phyloP scores from a whole-genome alignment of 2,329 filamentous ascomycete species.

The Zopfia rhizophila region DNA sequence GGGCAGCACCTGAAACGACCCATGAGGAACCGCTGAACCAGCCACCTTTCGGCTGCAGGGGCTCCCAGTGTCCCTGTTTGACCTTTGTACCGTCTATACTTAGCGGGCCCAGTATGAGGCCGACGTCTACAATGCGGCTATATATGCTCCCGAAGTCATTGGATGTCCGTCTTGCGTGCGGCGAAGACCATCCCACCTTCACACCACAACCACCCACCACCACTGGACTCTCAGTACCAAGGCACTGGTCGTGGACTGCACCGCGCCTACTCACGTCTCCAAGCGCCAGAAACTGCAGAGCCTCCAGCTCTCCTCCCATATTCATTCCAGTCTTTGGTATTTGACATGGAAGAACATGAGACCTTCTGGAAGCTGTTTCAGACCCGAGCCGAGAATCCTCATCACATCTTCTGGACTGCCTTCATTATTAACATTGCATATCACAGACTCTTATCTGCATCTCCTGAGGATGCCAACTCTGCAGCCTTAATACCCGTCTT shows the following conservation, averaged over 20 bases:
- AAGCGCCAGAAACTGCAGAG: constrained; percentile 11
- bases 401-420: constrained; percentile 4
- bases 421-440: constrained; percentile 18
- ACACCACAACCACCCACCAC: constrained; percentile 17
- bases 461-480: constrained; percentile 19
- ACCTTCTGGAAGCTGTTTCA: constrained; percentile 41
- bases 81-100: constrained; percentile 48
- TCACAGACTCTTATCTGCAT: constrained; percentile 19
- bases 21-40: constrained; percentile 26
- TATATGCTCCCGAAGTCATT: constrained; percentile 37
- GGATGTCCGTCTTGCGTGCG: constrained; percentile 24
- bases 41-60: constrained; percentile 36
- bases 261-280: constrained; percentile 11
- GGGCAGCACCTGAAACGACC: constrained; percentile 44
- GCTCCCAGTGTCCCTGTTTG: constrained; percentile 36
- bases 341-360: constrained; percentile 20
- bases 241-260: constrained; percentile 1
- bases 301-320: constrained; percentile 3
- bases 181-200: constrained; percentile 13
- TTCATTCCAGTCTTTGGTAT: not conserved
- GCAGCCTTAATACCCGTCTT: constrained; percentile 24
- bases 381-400: constrained; percentile 10
- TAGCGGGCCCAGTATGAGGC: constrained; percentile 39
- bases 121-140: constrained; percentile 36
- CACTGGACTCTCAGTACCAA: constrained; percentile 7